A percentile compares a stretch with the other conserved stretches of the same genome.
phyloP scores from a whole-genome alignment of 352 stramenopile genomes.

The Achlya hypogyna region DNA sequence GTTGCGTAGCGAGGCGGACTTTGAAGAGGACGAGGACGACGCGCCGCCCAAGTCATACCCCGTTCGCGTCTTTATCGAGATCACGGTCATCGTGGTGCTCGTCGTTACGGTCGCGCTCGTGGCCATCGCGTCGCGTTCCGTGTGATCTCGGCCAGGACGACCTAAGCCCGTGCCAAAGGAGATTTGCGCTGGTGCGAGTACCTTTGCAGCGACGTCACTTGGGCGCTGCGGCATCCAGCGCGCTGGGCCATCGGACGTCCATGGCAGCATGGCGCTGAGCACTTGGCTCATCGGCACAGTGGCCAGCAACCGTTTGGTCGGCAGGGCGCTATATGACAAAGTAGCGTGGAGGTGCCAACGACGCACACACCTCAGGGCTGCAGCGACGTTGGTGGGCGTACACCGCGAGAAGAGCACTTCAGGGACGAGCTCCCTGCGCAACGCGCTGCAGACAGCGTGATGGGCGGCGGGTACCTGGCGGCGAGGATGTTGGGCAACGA shows the following conservation, averaged over 20 bases:
- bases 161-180: neutral
- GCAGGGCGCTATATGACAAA: neutral
- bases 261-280: neutral
- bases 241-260: neutral
- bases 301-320: neutral
- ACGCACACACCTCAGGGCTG: conserved; percentile 19
- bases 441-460: neutral
- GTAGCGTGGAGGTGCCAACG: neutral
- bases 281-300: neutral
- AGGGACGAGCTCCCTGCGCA: conserved; percentile 33
- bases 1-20: conserved; percentile 5
- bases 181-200: no score
- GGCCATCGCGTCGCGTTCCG: conserved; percentile 3
- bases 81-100: conserved; percentile 4
- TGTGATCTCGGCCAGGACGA: neutral
- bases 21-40: conserved; percentile 7
- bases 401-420: conserved; percentile 61
- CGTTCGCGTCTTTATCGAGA: conserved; percentile 12
- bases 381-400: conserved; percentile 32
- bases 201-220: conserved; percentile 7
- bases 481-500: conserved; percentile 65
- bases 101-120: conserved; percentile 3
- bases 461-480: conserved; percentile 26
- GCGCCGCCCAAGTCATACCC: conserved; percentile 3
- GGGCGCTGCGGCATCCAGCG: neutral